Evolutionary conservation across 1,284 basidiomycete species (phyloP).

Genomic region (Coniophora puteana): DNA sequence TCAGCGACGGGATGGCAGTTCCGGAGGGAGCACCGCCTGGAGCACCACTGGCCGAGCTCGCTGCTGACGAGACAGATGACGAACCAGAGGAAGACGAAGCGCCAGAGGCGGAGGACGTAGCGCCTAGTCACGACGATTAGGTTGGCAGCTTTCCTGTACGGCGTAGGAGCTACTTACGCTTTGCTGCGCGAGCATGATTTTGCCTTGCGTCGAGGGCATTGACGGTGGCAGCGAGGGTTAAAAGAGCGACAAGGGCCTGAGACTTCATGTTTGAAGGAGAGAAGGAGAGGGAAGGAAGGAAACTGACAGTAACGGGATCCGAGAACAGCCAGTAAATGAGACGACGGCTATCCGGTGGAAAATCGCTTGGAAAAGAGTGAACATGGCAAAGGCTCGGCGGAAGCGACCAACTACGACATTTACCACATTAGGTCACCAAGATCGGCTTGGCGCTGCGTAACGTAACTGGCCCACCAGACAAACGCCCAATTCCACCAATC

Average conservation of each 20-base stretch:
- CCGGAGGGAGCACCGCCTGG: slow-evolving; percentile 6
- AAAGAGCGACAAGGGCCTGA: slow-evolving; percentile 39
- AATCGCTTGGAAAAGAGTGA: not conserved
- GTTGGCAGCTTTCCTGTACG: slow-evolving; percentile 24
- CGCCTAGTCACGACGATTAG: no score
- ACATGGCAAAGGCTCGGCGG: not conserved
- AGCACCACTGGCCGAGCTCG: not conserved
- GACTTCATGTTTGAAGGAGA: slow-evolving; percentile 35
- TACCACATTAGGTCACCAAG: not conserved
- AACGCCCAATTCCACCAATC: no score
- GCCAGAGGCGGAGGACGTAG: slow-evolving; percentile 19
- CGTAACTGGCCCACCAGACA: no score
- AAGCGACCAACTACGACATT: not conserved
- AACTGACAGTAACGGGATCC: slow-evolving; percentile 2
- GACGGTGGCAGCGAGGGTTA: slow-evolving; percentile 32
- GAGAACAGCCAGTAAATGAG: not conserved
- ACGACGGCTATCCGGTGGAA: not conserved
- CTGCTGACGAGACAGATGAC: slow-evolving; percentile 8
- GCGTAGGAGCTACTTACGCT: slow-evolving; percentile 21
- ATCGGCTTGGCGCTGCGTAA: not conserved
- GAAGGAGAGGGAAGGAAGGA: slow-evolving; percentile 7
- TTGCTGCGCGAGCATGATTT: slow-evolving; percentile 22
- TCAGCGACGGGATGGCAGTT: slow-evolving; percentile 47
- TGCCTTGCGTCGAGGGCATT: slow-evolving; percentile 33
- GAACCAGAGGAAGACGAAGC: slow-evolving; percentile 15